Percentiles rank a stretch among this genome's conserved stretches.
These are phyloP conservation scores for Ephemerocybe angulata DNA, from an alignment of 768 basidiomycete species.

Conservation along the genomic window DNA sequence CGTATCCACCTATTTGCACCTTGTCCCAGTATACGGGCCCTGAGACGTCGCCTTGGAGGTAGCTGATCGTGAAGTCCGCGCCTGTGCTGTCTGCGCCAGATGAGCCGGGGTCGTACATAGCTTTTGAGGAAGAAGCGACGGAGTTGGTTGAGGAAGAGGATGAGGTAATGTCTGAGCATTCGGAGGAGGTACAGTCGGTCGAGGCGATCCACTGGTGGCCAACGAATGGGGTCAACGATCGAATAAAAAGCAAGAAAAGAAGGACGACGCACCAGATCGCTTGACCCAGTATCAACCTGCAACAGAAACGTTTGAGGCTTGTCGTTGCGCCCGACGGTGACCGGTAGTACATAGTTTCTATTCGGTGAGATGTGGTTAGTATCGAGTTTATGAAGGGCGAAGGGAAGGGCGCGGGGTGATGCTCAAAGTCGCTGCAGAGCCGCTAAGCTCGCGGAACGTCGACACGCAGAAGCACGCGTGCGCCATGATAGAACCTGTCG, in stretches of 20 bases:
- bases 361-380: conserved; percentile 2
- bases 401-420: neutral
- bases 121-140: no score
- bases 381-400: neutral
- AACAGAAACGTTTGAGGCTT: conserved; percentile 48
- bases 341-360: conserved; percentile 65
- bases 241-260: neutral
- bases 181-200: conserved; percentile 52
- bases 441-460: no score
- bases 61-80: conserved; percentile 45
- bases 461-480: no score
- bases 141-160: no score
- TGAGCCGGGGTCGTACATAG: conserved; percentile 52
- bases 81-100: conserved; percentile 41
- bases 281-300: conserved; percentile 80
- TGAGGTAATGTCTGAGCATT: conserved; percentile 48
- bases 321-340: conserved; percentile 45
- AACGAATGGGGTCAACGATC: neutral
- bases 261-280: conserved; percentile 58
- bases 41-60: conserved; percentile 53
- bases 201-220: conserved; percentile 70
- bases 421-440: no score
- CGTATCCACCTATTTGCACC: conserved; percentile 61
- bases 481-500: no score
- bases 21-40: conserved; percentile 73